phyloP scores from a whole-genome alignment of 2,329 filamentous ascomycete genomes.

The Epichloe aotearoae region DNA sequence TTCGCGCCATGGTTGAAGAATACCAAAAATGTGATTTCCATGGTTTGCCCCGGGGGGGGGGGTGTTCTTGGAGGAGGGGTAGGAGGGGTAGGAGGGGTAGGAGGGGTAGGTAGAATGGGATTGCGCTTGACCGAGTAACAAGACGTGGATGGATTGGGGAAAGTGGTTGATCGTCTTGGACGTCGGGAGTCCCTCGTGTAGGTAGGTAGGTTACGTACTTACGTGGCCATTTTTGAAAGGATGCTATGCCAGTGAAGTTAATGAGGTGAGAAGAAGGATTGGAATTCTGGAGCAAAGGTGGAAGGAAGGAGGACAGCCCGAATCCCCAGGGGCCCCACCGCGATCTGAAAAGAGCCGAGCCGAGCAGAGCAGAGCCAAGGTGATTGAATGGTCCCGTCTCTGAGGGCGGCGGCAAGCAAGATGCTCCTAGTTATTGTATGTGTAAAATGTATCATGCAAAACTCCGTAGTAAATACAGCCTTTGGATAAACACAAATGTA shows the following conservation, averaged over 20 bases:
- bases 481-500: neutral
- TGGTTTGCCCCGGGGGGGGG: no score
- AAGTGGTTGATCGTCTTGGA: neutral
- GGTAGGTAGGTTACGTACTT: slow-evolving; percentile 1
- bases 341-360: neutral
- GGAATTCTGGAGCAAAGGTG: no score
- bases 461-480: neutral
- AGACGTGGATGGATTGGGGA: neutral
- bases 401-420: no score
- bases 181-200: neutral
- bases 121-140: neutral
- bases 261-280: neutral
- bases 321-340: no score
- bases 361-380: neutral
- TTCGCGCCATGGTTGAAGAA: no score
- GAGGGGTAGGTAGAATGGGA: neutral
- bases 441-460: neutral
- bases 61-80: neutral
- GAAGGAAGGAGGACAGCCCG: no score
- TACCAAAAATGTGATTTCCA: no score
- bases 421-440: no score
- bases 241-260: neutral
- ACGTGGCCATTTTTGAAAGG: slow-evolving; percentile 10
- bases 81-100: neutral
- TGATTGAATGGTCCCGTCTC: no score